Percentiles rank a stretch among this genome's conserved stretches.
These are phyloP conservation scores for Nicotiana tabacum DNA, from an alignment of 257 asterid species.

Conservation along the genomic window DNA sequence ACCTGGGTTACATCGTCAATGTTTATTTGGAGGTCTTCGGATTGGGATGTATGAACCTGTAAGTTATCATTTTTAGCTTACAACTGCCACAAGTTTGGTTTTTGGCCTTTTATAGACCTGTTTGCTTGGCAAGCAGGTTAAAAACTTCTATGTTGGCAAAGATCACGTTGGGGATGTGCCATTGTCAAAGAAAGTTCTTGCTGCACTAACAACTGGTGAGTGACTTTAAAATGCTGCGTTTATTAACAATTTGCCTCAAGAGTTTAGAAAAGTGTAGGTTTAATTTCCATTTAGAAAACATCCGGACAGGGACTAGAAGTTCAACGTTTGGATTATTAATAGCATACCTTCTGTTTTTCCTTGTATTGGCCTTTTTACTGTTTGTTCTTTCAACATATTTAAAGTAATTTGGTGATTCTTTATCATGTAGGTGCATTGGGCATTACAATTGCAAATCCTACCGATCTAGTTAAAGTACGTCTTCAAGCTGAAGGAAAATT, in stretches of 20 bases:
- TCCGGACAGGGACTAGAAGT: neutral
- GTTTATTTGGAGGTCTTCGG: conserved; percentile 87
- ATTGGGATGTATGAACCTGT: conserved; percentile 97
- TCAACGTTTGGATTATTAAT: neutral
- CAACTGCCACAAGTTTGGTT: neutral
- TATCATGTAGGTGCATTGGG: conserved; percentile 68
- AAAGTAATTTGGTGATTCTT: conserved; percentile 1
- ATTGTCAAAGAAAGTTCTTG: conserved; percentile 77
- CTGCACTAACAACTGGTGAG: conserved; percentile 96
- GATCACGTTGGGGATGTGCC: conserved; percentile 99
- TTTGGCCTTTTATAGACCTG: neutral
- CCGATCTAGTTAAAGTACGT: conserved; percentile 96
- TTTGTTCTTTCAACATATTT: conserved; percentile 9
- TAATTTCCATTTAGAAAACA: neutral
- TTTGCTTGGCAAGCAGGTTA: conserved; percentile 45
- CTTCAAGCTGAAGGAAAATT: conserved; percentile 97
- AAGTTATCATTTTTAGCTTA: conserved; percentile 17
- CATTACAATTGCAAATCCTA: conserved; percentile 83
- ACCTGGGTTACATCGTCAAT: conserved; percentile 95
- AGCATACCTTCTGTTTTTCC: neutral
- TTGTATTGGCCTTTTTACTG: neutral
- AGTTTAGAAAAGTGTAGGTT: neutral
- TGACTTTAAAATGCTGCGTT: conserved; percentile 6
- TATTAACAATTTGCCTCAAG: neutral
- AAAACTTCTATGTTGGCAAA: conserved; percentile 71